Evolutionary conservation across 495 filamentous ascomycete species (phyloP).

Genomic region (Trichoderma asperelloides): DNA sequence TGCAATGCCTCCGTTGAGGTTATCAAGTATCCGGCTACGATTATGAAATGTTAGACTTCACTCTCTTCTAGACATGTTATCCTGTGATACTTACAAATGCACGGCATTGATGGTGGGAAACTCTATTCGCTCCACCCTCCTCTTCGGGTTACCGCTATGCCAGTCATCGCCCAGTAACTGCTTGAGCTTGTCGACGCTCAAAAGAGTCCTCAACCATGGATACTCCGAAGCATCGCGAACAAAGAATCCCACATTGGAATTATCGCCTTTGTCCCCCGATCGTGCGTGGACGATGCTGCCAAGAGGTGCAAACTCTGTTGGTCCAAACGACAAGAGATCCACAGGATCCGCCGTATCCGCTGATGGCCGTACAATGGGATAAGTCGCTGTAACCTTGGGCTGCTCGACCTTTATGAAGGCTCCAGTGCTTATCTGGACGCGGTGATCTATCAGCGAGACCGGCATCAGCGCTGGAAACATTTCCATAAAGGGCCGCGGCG

Average conservation of each 20-base stretch:
- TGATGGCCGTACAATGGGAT: slow-evolving; percentile 19
- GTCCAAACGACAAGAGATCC: slow-evolving; percentile 25
- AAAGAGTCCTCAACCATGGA: slow-evolving; percentile 39
- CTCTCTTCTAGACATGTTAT: background rate
- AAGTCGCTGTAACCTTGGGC: slow-evolving; percentile 22
- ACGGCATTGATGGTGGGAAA: slow-evolving; percentile 32
- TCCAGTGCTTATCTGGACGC: slow-evolving; percentile 6
- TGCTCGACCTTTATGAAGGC: slow-evolving; percentile 18
- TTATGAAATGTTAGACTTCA: background rate
- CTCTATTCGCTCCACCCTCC: slow-evolving; percentile 39
- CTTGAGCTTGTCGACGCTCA: slow-evolving; percentile 30
- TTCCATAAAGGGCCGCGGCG: slow-evolving; percentile 20
- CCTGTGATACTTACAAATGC: slow-evolving; percentile 30
- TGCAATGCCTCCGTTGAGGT: slow-evolving; percentile 45
- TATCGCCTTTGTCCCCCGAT: slow-evolving; percentile 44
- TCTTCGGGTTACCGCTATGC: slow-evolving; percentile 17
- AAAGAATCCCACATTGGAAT: slow-evolving; percentile 48
- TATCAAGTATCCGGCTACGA: slow-evolving; percentile 18
- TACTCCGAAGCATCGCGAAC: slow-evolving; percentile 39
- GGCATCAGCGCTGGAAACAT: slow-evolving; percentile 20
- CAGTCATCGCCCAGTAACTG: slow-evolving; percentile 31
- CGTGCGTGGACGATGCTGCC: slow-evolving; percentile 40
- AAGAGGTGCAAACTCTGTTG: slow-evolving; percentile 32
- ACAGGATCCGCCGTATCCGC: slow-evolving; percentile 24
- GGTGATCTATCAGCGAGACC: slow-evolving; percentile 15